Conservation (phyloP, 164 flowering plant genomes). For the Aristolochia contorta region DNA sequence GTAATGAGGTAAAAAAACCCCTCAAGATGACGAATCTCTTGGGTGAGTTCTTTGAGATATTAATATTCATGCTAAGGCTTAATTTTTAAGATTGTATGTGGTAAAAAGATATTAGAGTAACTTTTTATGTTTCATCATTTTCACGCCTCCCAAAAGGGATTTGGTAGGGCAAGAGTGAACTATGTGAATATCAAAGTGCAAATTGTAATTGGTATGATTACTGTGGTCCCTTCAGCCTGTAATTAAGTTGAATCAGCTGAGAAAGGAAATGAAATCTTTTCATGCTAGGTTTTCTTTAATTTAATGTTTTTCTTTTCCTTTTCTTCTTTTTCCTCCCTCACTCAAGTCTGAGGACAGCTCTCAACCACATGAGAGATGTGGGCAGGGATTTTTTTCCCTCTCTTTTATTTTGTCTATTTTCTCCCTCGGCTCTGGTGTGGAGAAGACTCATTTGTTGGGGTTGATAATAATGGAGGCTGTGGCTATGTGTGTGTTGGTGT, state of each 20-base stretch:
- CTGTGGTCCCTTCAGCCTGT: conserved; percentile 1
- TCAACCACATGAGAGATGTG: conserved; percentile 5
- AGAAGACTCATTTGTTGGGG: conserved; percentile 20
- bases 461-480: conserved; percentile 23
- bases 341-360: background rate
- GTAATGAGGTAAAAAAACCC: background rate
- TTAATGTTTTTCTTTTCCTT: too few species aligned
- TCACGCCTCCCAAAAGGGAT: conserved; percentile 4
- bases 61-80: too few species aligned
- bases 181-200: conserved; percentile 3
- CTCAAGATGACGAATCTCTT: background rate
- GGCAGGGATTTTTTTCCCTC: conserved; percentile 4
- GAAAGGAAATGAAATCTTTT: background rate
- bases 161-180: background rate
- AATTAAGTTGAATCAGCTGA: background rate
- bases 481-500: conserved; percentile 37
- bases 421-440: conserved; percentile 17
- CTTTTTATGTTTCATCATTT: conserved; percentile 3
- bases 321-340: background rate
- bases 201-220: conserved; percentile 1
- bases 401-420: conserved; percentile 1
- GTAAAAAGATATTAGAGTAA: background rate
- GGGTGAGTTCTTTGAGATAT: too few species aligned
- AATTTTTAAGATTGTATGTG: too few species aligned
- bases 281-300: background rate